Percentiles rank a stretch among this genome's conserved stretches.
Evolutionary conservation across 2,329 filamentous ascomycete species (phyloP).

Genomic region (Trichophyton simii): DNA sequence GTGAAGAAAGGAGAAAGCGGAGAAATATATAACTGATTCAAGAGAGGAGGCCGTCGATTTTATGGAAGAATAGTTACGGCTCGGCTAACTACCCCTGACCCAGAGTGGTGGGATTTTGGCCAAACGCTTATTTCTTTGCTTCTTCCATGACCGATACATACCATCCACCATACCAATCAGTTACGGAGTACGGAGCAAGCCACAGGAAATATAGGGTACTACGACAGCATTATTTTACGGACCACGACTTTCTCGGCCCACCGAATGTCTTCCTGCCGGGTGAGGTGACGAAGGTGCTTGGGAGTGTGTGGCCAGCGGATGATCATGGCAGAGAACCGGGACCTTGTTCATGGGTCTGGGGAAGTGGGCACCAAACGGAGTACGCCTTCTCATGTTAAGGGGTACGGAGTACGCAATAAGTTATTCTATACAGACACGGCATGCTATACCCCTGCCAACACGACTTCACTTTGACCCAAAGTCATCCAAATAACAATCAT

Average conservation of each 20-base stretch:
- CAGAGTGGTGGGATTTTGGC: conserved; percentile 2
- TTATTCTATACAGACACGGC: neutral
- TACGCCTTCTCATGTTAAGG: neutral
- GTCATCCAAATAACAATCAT: neutral
- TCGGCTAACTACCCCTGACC: conserved; percentile 3
- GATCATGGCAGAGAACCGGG: neutral
- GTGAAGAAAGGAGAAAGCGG: neutral
- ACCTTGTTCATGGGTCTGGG: neutral
- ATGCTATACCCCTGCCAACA: neutral
- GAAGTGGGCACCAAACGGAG: neutral
- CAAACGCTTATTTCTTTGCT: conserved; percentile 4
- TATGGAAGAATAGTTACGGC: neutral
- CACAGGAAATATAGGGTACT: neutral
- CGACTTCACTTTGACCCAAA: neutral
- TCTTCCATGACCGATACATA: neutral
- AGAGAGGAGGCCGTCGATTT: neutral
- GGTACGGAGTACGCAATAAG: neutral
- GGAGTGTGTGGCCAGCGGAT: neutral
- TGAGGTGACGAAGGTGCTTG: neutral
- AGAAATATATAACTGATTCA: neutral
- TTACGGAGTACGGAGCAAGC: neutral
- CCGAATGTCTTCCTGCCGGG: neutral
- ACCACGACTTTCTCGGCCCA: neutral
- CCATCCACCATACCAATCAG: neutral
- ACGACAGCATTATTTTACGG: neutral